phyloP scores from a whole-genome alignment of 2,329 filamentous ascomycete species.

The Apiospora rasikravindrae region DNA sequence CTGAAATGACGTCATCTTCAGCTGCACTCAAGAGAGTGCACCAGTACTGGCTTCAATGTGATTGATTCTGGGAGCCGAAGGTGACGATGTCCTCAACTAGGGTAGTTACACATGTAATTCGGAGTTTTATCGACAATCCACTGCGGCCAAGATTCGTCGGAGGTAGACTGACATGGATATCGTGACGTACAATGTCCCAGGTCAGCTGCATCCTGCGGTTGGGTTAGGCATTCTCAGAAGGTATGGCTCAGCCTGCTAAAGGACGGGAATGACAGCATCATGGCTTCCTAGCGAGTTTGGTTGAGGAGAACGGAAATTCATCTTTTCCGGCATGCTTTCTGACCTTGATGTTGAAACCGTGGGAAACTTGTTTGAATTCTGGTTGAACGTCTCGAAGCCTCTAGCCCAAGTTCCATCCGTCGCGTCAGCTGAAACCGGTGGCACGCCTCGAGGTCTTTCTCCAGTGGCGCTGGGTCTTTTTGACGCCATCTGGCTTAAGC shows the following conservation, averaged over 20 bases:
- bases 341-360: neutral
- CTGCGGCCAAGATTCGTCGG: neutral
- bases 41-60: neutral
- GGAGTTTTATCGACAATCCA: neutral
- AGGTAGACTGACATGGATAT: neutral
- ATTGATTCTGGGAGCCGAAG: neutral
- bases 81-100: neutral
- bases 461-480: conserved; percentile 3
- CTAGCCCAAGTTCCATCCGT: neutral
- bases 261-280: neutral
- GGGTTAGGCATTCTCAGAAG: neutral
- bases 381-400: neutral
- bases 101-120: neutral
- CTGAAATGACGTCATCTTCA: neutral
- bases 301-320: neutral
- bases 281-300: neutral
- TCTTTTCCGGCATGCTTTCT: neutral
- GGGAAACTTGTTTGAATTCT: neutral
- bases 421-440: conserved; percentile 13
- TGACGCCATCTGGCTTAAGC: conserved; percentile 8
- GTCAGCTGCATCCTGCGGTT: neutral
- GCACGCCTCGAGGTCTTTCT: conserved; percentile 1
- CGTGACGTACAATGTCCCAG: neutral
- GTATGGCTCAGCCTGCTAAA: neutral
- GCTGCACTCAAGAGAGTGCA: neutral